Percentiles rank a stretch among this genome's conserved stretches.
These are phyloP conservation scores for Zychaea mexicana DNA, from an alignment of 371 early-diverging fungal genomes.

Conservation along the genomic window DNA sequence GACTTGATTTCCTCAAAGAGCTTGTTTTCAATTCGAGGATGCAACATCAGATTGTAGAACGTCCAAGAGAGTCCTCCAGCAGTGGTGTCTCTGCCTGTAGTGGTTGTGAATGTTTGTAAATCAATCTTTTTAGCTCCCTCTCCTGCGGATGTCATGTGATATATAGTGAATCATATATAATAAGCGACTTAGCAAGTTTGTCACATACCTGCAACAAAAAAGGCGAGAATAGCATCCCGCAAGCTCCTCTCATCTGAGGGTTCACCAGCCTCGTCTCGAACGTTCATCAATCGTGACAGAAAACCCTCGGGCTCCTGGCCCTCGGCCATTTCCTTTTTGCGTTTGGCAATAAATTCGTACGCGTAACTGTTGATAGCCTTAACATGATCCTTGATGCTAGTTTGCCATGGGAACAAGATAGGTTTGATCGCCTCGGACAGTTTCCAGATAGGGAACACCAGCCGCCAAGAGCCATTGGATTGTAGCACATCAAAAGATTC, in stretches of 20 bases:
- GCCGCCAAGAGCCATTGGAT: slow-evolving; percentile 39
- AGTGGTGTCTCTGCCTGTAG: slow-evolving; percentile 63
- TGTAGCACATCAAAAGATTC: slow-evolving; percentile 52
- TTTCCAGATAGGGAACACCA: slow-evolving; percentile 57
- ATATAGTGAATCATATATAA: too few species aligned
- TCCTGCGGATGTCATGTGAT: too few species aligned
- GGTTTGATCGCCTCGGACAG: slow-evolving; percentile 36
- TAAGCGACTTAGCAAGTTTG: too few species aligned
- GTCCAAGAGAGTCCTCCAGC: slow-evolving; percentile 77
- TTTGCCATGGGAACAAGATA: slow-evolving; percentile 32
- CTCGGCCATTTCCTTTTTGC: slow-evolving; percentile 38
- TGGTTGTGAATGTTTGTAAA: too few species aligned
- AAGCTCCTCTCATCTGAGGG: slow-evolving; percentile 52
- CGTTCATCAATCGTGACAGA: slow-evolving; percentile 62
- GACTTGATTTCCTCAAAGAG: slow-evolving; percentile 60
- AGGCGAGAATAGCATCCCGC: slow-evolving; percentile 70
- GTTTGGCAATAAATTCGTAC: slow-evolving; percentile 38
- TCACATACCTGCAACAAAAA: slow-evolving; percentile 55
- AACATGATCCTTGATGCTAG: slow-evolving; percentile 44
- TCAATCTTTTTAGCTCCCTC: too few species aligned
- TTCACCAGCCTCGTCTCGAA: slow-evolving; percentile 55
- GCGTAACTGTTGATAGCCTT: slow-evolving; percentile 53
- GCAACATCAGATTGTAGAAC: slow-evolving; percentile 57
- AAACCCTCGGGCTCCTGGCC: slow-evolving; percentile 57
- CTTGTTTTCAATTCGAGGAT: slow-evolving; percentile 55